phyloP scores from a whole-genome alignment of 2,329 filamentous ascomycete genomes.

The Ophiostoma ulmi region DNA sequence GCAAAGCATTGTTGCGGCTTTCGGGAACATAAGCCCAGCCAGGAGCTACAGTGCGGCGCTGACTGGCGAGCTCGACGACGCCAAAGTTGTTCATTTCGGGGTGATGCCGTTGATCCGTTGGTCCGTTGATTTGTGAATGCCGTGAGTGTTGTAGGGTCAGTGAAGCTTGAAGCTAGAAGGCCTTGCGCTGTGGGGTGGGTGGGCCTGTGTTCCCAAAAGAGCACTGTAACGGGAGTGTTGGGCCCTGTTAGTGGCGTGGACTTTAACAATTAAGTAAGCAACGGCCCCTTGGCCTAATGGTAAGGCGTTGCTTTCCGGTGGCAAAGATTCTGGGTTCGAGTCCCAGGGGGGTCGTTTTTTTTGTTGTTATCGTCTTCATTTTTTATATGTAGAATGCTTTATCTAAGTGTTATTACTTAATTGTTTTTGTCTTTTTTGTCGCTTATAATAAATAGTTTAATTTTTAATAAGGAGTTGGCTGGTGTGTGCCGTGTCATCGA shows the following conservation, averaged over 20 bases:
- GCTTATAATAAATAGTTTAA: neutral
- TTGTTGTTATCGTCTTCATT: neutral
- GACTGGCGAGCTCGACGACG: slow-evolving; percentile 75
- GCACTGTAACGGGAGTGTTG: slow-evolving; percentile 4
- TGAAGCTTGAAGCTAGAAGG: neutral
- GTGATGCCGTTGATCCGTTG: neutral
- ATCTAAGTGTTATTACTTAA: neutral
- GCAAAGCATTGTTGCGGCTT: slow-evolving; percentile 31
- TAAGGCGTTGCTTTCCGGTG: slow-evolving; percentile 18
- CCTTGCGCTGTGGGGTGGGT: neutral
- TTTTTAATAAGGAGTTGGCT: neutral
- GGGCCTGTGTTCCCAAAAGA: neutral
- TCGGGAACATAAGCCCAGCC: slow-evolving; percentile 93
- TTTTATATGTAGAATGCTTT: neutral
- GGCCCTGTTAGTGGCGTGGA: neutral
- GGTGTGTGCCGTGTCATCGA: neutral
- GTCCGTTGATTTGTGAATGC: neutral
- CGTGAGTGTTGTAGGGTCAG: neutral
- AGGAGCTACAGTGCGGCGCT: slow-evolving; percentile 64
- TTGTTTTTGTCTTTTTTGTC: neutral
- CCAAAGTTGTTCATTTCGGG: slow-evolving; percentile 60
- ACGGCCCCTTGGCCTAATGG: slow-evolving; percentile 18
- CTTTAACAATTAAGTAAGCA: slow-evolving; percentile 11
- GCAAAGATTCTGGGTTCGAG: slow-evolving; percentile 19
- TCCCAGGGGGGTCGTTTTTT: slow-evolving; percentile 17